Evolutionary conservation across 108 stramenopile genomes (phyloP).

Genomic region (Phaeodactylum tricornutum): DNA sequence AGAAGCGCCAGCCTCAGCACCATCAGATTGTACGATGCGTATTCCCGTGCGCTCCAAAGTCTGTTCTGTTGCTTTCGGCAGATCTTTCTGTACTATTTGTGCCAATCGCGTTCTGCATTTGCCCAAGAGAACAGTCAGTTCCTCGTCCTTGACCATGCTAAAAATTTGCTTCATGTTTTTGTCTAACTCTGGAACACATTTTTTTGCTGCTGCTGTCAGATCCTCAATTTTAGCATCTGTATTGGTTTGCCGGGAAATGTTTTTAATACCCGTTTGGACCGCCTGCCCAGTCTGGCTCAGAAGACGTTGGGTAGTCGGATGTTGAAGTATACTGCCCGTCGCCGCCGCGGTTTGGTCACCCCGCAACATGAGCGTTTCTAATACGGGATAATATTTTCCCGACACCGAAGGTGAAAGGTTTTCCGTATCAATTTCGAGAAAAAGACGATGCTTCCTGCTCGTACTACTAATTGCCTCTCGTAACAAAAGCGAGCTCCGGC

Average conservation of each 20-base stretch:
- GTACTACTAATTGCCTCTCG: too few relatives aligned
- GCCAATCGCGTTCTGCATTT: conserved; percentile 53
- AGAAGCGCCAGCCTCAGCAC: background rate
- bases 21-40: conserved; percentile 16
- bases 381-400: conserved; percentile 71
- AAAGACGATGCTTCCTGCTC: too few relatives aligned
- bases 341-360: conserved; percentile 31
- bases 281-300: conserved; percentile 10
- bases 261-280: background rate
- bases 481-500: too few relatives aligned
- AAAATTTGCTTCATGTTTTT: conserved; percentile 53
- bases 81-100: conserved; percentile 47
- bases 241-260: conserved; percentile 2
- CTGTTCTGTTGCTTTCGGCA: conserved; percentile 42
- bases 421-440: background rate
- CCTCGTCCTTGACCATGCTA: conserved; percentile 73
- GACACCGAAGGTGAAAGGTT: conserved; percentile 32
- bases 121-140: conserved; percentile 55
- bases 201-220: conserved; percentile 11
- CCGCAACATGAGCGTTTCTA: conserved; percentile 46
- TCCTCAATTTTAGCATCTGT: conserved; percentile 12
- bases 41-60: conserved; percentile 56
- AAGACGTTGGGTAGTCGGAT: conserved; percentile 15
- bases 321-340: conserved; percentile 19
- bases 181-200: conserved; percentile 23